Conservation (phyloP, 2,329 filamentous ascomycete species). For the Rhinocladiella similis region DNA sequence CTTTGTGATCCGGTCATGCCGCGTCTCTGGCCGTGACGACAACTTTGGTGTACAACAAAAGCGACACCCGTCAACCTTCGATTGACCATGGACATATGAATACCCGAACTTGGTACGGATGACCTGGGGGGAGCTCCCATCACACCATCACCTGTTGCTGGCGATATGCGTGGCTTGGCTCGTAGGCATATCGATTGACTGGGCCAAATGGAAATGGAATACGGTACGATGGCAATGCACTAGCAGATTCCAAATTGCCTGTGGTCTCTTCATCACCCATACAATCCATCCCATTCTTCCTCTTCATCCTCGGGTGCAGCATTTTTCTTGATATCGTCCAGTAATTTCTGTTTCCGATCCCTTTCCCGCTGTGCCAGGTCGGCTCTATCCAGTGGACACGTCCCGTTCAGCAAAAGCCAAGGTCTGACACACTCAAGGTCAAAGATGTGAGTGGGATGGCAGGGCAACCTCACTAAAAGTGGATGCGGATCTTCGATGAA, state of each 20-base stretch:
- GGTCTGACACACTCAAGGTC: conserved; percentile 66
- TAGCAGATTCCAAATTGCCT: no score
- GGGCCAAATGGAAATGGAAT: no score
- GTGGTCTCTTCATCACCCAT: conserved; percentile 33
- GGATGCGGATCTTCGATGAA: conserved; percentile 61
- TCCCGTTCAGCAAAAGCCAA: conserved; percentile 64
- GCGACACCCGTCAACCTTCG: no score
- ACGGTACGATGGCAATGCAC: not conserved
- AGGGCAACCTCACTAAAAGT: conserved; percentile 63
- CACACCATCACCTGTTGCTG: no score
- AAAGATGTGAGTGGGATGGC: conserved; percentile 62
- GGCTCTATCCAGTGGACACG: conserved; percentile 63
- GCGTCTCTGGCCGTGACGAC: no score
- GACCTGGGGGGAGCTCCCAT: no score
- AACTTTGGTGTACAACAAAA: no score
- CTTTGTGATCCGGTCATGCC: no score
- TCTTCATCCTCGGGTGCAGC: conserved; percentile 40
- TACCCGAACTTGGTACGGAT: no score
- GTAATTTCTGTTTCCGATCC: conserved; percentile 46
- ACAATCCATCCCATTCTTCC: conserved; percentile 52
- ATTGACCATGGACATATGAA: no score
- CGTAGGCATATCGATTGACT: no score
- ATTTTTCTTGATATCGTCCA: conserved; percentile 36
- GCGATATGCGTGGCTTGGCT: no score
- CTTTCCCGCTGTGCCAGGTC: conserved; percentile 58